phyloP scores from a whole-genome alignment of 495 filamentous ascomycete genomes.

The Podospora pseudoanserina region DNA sequence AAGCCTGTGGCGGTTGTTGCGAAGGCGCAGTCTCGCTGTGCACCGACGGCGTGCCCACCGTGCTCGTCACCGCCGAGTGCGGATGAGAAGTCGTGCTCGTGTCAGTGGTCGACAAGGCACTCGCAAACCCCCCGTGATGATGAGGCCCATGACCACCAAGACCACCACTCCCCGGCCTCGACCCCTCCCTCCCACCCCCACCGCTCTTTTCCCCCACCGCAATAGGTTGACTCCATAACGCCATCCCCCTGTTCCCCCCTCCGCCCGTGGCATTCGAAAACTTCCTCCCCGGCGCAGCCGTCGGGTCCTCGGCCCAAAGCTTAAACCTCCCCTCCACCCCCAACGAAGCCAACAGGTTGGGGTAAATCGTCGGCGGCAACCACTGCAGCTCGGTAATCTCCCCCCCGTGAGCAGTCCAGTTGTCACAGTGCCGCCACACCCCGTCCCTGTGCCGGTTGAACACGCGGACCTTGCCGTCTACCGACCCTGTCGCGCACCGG shows the following conservation, averaged over 20 bases:
- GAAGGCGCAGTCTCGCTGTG: background rate
- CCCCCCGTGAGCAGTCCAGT: constrained; percentile 85
- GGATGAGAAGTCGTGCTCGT: background rate
- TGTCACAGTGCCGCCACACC: constrained; percentile 76
- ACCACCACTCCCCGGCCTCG: too few species aligned
- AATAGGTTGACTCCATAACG: background rate
- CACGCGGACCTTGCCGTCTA: constrained; percentile 90
- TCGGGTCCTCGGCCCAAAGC: constrained; percentile 84
- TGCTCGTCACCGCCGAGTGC: background rate
- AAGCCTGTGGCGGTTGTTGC: background rate
- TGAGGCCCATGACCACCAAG: too few species aligned
- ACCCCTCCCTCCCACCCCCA: background rate
- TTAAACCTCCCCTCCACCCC: constrained; percentile 84
- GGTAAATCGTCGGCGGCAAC: constrained; percentile 57
- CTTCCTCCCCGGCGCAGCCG: constrained; percentile 68
- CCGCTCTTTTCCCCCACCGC: background rate
- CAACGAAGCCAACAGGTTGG: constrained; percentile 59
- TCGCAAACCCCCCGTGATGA: too few species aligned
- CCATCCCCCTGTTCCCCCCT: background rate
- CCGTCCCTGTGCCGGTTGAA: constrained; percentile 77
- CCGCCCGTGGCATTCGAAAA: constrained; percentile 50
- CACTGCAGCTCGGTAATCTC: constrained; percentile 85
- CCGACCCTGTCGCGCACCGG: constrained; percentile 83
- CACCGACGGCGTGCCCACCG: background rate
- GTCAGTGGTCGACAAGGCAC: too few species aligned